Evolutionary conservation across 2,329 filamentous ascomycete species (phyloP).

Genomic region (Macrophomina phaseolina): DNA sequence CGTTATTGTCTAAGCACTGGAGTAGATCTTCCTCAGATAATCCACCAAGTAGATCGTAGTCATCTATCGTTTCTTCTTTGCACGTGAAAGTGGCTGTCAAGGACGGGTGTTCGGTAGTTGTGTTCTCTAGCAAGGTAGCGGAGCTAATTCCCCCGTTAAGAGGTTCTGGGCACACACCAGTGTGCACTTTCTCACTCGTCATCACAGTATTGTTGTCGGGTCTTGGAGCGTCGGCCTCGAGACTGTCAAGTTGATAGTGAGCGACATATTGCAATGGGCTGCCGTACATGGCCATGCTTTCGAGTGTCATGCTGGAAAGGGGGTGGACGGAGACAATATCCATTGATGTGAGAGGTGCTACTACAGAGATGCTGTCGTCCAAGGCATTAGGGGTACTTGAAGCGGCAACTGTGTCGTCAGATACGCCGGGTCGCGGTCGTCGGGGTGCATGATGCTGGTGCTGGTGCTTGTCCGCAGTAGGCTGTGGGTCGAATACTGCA

Average conservation of each 20-base stretch:
- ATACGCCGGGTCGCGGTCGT: background rate
- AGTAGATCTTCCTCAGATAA: no score
- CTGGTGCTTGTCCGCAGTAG: background rate
- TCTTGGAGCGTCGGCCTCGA: no score
- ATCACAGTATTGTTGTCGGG: no score
- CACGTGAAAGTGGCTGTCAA: no score
- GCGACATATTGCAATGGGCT: background rate
- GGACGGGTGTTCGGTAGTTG: no score
- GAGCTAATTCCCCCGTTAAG: background rate
- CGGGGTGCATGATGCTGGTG: background rate
- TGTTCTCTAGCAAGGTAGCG: no score
- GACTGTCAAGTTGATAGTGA: background rate
- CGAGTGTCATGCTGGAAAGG: background rate
- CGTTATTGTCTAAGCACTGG: no score
- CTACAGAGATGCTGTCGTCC: constrained; percentile 4
- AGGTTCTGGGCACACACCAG: no score
- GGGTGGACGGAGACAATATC: constrained; percentile 2
- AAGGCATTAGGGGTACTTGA: background rate
- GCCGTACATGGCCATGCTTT: background rate
- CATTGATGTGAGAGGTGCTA: constrained; percentile 24
- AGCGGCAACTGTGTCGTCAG: background rate
- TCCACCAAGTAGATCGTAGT: no score
- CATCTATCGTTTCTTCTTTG: no score
- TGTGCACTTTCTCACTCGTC: no score
- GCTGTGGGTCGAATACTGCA: background rate